Evolutionary conservation across 148 eudicot genomes (phyloP).

Genomic region (Nepenthes mirabilis): DNA sequence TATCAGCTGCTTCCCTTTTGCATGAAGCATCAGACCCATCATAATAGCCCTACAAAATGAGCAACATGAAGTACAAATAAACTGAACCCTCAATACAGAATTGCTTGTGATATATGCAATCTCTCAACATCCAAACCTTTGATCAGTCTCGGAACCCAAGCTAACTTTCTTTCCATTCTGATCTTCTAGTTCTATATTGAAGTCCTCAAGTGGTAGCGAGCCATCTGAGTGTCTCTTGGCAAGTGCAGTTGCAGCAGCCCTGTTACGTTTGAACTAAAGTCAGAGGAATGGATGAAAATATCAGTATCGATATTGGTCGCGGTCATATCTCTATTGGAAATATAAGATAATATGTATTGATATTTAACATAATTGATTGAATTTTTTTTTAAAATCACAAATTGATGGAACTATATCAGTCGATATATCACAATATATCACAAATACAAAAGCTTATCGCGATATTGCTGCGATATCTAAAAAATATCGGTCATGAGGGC

Average conservation of each 20-base stretch:
- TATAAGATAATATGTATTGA: too few relatives aligned
- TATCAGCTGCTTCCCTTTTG: conserved; percentile 62
- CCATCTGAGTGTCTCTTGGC: conserved; percentile 83
- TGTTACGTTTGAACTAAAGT: conserved; percentile 9
- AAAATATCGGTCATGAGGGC: too few relatives aligned
- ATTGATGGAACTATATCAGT: too few relatives aligned
- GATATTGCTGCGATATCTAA: too few relatives aligned
- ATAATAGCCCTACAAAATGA: conserved; percentile 57
- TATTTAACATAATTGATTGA: too few relatives aligned
- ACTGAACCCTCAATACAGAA: not conserved
- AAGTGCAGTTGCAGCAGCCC: conserved; percentile 63
- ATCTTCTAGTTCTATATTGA: conserved; percentile 78
- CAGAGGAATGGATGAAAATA: too few relatives aligned
- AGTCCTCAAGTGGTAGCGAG: conserved; percentile 71
- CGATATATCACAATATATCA: too few relatives aligned
- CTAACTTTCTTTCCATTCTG: conserved; percentile 67
- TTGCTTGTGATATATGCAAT: not conserved
- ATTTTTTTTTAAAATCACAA: too few relatives aligned
- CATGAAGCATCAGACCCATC: conserved; percentile 96
- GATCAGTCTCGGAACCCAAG: conserved; percentile 81
- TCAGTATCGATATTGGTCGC: too few relatives aligned
- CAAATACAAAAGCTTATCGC: too few relatives aligned
- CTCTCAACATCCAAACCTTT: conserved; percentile 25
- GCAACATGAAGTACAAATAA: conserved; percentile 2
- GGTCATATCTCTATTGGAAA: too few relatives aligned